These are phyloP conservation scores for Dryadomyces quercus-mongolicae DNA, from an alignment of 2,329 filamentous ascomycete species.

Conservation along the genomic window DNA sequence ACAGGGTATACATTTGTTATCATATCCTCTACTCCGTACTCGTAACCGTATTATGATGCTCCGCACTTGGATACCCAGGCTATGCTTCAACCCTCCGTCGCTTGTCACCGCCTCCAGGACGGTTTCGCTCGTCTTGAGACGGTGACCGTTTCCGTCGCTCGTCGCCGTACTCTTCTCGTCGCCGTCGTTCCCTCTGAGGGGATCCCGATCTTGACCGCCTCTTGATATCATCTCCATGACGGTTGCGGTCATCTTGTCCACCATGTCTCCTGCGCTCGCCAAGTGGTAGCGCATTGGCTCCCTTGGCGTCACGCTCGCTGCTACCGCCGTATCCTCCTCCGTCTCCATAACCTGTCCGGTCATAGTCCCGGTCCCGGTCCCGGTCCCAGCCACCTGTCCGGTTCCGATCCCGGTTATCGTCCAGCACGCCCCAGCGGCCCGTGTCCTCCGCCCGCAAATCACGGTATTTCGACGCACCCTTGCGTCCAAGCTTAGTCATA, in stretches of 20 bases:
- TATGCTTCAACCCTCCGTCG: slow-evolving; percentile 39
- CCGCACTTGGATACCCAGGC: not conserved
- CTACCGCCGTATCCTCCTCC: slow-evolving; percentile 22
- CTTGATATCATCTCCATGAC: slow-evolving; percentile 20
- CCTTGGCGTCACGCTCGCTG: slow-evolving; percentile 49
- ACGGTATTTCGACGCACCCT: slow-evolving; percentile 80
- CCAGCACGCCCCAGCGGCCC: slow-evolving; percentile 64
- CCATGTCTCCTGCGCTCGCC: slow-evolving; percentile 40
- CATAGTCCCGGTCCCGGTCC: slow-evolving; percentile 14
- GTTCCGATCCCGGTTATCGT: slow-evolving; percentile 30
- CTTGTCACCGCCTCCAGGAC: slow-evolving; percentile 43
- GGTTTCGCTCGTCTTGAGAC: slow-evolving; percentile 36
- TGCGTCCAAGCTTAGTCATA: slow-evolving; percentile 86
- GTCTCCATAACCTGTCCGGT: not conserved
- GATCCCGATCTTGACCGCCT: slow-evolving; percentile 17
- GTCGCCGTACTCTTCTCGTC: slow-evolving; percentile 29
- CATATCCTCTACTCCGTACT: no score
- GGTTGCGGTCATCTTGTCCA: slow-evolving; percentile 9
- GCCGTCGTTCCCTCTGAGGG: slow-evolving; percentile 28
- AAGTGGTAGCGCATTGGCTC: slow-evolving; percentile 59
- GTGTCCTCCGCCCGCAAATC: slow-evolving; percentile 88
- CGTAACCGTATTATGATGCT: no score
- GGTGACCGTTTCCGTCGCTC: slow-evolving; percentile 43
- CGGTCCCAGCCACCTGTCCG: slow-evolving; percentile 16
- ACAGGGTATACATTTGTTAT: no score